Evolutionary conservation across 768 basidiomycete species (phyloP), one percentile per base, ranked within the genome.

Genomic region (Pisolithus microcarpus): DNA sequence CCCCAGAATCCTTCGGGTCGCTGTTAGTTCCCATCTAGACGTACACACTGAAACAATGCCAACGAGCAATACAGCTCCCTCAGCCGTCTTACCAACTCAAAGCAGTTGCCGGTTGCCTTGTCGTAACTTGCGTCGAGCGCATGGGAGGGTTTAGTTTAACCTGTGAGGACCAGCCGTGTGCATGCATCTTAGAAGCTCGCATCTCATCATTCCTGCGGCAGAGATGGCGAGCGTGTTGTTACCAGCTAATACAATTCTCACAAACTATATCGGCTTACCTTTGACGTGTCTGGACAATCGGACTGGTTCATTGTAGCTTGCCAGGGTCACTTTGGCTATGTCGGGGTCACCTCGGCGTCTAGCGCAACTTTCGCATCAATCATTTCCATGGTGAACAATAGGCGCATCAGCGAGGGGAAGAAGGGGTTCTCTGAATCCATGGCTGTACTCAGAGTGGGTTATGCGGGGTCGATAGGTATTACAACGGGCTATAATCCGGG

Each of bases 271-370:
- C 1, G 21, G 4, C 21, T 23, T 4, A 4, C 21, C 21, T 23
- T n/a, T 23, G 21, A 23, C 21, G 21, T 23, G 21, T 23, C 21
- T 4, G 21, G 21, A 23, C 4, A 23, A 23, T 23, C 21, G 1
- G 58, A 62, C 39, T 61, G 65, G 31, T 86, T 78, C 72, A 62
- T 66, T 13, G 72, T 85, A 39, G 72, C 72, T 64, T 64, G 72
- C 43, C 48, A 58, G 26, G 80, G 81, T 3, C 16, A 43, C 5
- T 28, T 68, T 10, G 52, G 52, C 18, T 60, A 63, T 1, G 72
- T 80, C 49, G 76, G 70, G 1, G 87, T 86, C 31, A 88, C 86
- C 1, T 85, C 84, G 13, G 81, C 81, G 1, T 61, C 84, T 0
- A 60, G 81, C 7, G 86, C 85, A 0, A 73, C 82, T 0, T 82